Evolutionary conservation across 352 stramenopile species (phyloP).

Genomic region (Globisporangium spinosum): DNA sequence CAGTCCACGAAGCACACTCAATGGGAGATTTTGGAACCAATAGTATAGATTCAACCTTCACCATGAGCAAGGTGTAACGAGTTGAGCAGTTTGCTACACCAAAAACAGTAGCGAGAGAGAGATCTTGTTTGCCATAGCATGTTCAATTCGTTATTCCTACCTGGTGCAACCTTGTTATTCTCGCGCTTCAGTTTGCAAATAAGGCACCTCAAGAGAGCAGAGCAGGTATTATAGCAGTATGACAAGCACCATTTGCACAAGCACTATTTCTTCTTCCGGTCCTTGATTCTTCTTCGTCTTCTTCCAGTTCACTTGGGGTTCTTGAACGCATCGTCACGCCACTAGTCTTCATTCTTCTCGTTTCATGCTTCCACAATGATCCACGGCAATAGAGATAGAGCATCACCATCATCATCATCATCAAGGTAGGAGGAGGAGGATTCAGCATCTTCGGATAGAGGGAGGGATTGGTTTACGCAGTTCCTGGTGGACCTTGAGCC

Average conservation of each 20-base stretch:
- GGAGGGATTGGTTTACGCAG: conserved; percentile 31
- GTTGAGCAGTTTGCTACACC: conserved; percentile 39
- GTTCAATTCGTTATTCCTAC: conserved; percentile 11
- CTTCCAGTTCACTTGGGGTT: neutral
- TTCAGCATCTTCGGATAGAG: conserved; percentile 13
- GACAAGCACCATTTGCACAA: conserved; percentile 4
- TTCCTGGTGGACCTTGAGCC: conserved; percentile 61
- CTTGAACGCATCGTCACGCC: neutral
- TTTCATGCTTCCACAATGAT: conserved; percentile 4
- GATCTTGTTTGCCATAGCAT: neutral
- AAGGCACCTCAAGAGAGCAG: neutral
- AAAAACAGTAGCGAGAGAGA: conserved; percentile 9
- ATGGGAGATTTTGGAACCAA: neutral
- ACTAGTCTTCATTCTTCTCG: conserved; percentile 12
- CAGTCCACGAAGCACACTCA: neutral
- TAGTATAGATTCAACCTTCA: too few species aligned
- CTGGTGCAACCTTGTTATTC: conserved; percentile 1
- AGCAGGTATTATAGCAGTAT: conserved; percentile 5
- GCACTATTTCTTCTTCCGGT: conserved; percentile 2
- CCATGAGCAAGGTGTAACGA: conserved; percentile 10
- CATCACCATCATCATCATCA: conserved; percentile 19
- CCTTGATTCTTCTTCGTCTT: conserved; percentile 4
- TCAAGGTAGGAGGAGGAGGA: conserved; percentile 10
- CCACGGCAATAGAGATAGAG: conserved; percentile 14
- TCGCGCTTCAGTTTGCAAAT: conserved; percentile 8